Evolutionary conservation across 495 filamentous ascomycete genomes (phyloP), one percentile per base, ranked within the genome.

Genomic region (Trichoderma gamsii): DNA sequence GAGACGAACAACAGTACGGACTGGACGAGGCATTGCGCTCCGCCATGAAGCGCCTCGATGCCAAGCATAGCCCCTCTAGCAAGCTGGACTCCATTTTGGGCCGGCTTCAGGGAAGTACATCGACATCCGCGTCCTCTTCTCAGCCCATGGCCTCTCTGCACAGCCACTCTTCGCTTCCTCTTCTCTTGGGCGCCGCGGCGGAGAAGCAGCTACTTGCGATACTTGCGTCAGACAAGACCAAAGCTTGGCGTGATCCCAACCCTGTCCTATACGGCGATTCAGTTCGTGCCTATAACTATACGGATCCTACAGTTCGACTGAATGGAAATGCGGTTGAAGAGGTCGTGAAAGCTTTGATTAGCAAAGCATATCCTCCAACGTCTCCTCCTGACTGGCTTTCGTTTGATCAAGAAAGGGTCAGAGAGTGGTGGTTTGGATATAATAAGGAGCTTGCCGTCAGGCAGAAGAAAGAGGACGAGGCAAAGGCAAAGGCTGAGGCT

Each of bases 201-300:
- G 67, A 52, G 41, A 61, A 44, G 32, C 67, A 64, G 11, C 25
- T 68, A 1, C 59, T 68, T 21, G 59, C 67, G 21, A 3, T 79
- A 3, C 72, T 83, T 4, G 65, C 44, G 9, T 81, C 80, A 1
- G 75, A 79, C 18, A 72, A 72, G 41, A 71, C 71, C 23, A 78
- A 73, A 65, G 72, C 75, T 59, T 83, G 74, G 66, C 67, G 71
- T 38, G 70, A 75, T 23, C 67, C 72, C 9, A 72, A 78, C 38
- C 76, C 74, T 0, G 73, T 70, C 69, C 23, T 75, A 66, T 72
- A 73, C 72, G 21, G 61, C 72, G 18, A 68, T 75, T 5, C 74
- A 73, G 2, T 32, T 7, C 65, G 65, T 11, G 32, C 7, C 3
- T 70, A 76, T n/a, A 71, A 78, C 15, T 76, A 77, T 8, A 67